phyloP scores from a whole-genome alignment of 768 basidiomycete species.

The Lactarius sp. region DNA sequence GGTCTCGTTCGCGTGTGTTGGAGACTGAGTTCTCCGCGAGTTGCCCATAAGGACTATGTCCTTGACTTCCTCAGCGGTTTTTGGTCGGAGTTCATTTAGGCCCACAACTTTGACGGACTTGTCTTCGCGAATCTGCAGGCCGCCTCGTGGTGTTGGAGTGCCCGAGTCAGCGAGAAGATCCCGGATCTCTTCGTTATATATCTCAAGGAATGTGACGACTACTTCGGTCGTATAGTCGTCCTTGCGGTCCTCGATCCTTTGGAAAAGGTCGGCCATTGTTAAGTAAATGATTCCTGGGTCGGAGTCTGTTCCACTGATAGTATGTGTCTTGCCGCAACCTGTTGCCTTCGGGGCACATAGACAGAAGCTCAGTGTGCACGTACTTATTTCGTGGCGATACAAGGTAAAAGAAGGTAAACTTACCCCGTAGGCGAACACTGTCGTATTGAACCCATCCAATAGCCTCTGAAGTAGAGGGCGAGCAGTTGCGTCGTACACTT shows the following conservation, averaged over 20 bases:
- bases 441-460: slow-evolving; percentile 93
- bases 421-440: slow-evolving; percentile 98
- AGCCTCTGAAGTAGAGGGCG: slow-evolving; percentile 80
- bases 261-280: slow-evolving; percentile 96
- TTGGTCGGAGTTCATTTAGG: slow-evolving; percentile 76
- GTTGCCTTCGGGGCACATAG: slow-evolving; percentile 63
- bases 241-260: slow-evolving; percentile 80
- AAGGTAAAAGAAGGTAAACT: slow-evolving; percentile 34
- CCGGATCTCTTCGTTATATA: slow-evolving; percentile 98
- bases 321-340: slow-evolving; percentile 99
- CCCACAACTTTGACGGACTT: slow-evolving; percentile 87
- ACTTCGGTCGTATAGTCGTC: slow-evolving; percentile 86
- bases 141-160: slow-evolving; percentile 64
- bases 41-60: slow-evolving; percentile 89
- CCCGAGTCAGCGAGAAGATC: slow-evolving; percentile 83
- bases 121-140: slow-evolving; percentile 91
- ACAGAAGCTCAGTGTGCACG: slow-evolving; percentile 2
- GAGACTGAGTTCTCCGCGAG: slow-evolving; percentile 81
- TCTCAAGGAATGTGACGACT: slow-evolving; percentile 93
- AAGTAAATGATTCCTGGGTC: slow-evolving; percentile 95
- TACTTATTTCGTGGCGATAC: neutral
- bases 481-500: slow-evolving; percentile 83
- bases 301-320: slow-evolving; percentile 85
- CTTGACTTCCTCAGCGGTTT: slow-evolving; percentile 88
- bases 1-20: slow-evolving; percentile 94